Evolutionary conservation across 805 yeast genomes (phyloP).

Genomic region (Groenewaldozyma tartarivorans): DNA sequence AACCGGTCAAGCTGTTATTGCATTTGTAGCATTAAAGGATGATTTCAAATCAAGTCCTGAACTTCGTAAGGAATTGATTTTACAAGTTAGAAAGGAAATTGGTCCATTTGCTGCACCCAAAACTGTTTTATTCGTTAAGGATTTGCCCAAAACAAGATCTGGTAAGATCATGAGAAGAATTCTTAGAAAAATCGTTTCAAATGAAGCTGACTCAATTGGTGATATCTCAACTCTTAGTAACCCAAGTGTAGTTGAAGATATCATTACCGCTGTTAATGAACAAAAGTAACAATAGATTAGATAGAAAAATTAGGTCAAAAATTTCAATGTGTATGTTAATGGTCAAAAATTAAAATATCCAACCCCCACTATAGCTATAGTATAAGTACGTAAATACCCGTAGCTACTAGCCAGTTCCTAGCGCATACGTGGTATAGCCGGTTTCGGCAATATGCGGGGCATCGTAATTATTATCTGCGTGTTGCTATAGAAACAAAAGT

Average conservation of each 20-base stretch:
- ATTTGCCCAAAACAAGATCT: conserved; percentile 95
- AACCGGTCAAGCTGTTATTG: conserved; percentile 96
- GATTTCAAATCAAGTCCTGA: conserved; percentile 30
- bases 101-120: conserved; percentile 96
- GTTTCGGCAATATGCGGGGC: no score
- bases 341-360: no score
- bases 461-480: no score
- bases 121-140: conserved; percentile 70
- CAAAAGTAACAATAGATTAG: conserved; percentile 3
- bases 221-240: conserved; percentile 84
- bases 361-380: no score
- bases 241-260: conserved; percentile 70
- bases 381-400: no score
- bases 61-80: conserved; percentile 60
- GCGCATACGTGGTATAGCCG: no score
- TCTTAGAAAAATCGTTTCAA: conserved; percentile 82
- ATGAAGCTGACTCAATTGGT: conserved; percentile 89
- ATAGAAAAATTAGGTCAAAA: no score
- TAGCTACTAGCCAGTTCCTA: no score
- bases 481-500: no score
- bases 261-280: conserved; percentile 51
- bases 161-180: conserved; percentile 99
- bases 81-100: conserved; percentile 85
- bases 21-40: conserved; percentile 77
- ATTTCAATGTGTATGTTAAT: no score